A percentile compares a stretch with the other conserved stretches of the same genome.
Conservation (phyloP, 2,329 filamentous ascomycete genomes). For the Nannizzia gypsea region DNA sequence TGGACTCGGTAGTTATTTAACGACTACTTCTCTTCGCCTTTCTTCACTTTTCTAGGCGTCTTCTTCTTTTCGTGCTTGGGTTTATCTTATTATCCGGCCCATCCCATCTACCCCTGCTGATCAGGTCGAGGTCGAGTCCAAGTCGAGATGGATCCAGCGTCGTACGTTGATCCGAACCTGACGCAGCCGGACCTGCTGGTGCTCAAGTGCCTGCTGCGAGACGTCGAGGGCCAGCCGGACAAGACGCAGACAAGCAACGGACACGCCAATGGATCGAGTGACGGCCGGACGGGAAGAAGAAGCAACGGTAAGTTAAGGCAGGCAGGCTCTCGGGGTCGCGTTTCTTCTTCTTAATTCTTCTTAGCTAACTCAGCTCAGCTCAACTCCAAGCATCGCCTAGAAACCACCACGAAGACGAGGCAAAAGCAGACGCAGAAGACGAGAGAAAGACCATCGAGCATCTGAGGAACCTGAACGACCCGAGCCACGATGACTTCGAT, state of each 20-base stretch:
- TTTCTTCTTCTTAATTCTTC: neutral
- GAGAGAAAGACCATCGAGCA: slow-evolving; percentile 29
- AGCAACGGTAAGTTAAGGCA: neutral
- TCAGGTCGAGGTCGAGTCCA: neutral
- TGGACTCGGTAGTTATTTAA: too few species aligned
- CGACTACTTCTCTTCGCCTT: too few species aligned
- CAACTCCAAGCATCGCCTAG: neutral
- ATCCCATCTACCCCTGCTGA: neutral
- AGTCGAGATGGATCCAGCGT: neutral
- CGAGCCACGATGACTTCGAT: slow-evolving; percentile 38
- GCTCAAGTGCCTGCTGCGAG: slow-evolving; percentile 7
- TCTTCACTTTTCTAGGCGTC: too few species aligned
- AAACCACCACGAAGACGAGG: neutral
- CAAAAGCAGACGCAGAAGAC: neutral
- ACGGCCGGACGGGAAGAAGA: neutral
- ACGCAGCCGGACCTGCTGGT: slow-evolving; percentile 8
- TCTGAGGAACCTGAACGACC: slow-evolving; percentile 41
- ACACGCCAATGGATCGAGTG: neutral
- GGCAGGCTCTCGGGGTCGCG: too few species aligned
- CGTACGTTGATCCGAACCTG: slow-evolving; percentile 9
- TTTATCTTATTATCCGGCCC: neutral
- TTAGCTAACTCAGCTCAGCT: neutral
- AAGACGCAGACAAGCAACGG: neutral
- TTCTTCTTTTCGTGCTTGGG: neutral
- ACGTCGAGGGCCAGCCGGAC: neutral